A percentile compares a stretch with the other conserved stretches of the same genome.
Conservation (phyloP, 768 basidiomycete genomes). For the Symmetrospora coprosmae region DNA sequence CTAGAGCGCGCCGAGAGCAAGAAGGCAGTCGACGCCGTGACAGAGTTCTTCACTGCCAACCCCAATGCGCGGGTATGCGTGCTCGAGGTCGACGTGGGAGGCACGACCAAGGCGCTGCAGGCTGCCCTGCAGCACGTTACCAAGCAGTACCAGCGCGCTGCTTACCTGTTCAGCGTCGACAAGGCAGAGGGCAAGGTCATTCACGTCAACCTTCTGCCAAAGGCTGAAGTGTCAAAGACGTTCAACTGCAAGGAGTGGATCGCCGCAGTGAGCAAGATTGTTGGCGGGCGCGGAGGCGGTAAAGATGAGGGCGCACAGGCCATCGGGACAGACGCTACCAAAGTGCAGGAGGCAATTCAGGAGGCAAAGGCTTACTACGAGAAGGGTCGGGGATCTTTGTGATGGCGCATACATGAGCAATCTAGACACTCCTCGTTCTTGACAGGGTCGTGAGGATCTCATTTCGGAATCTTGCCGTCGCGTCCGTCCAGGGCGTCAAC, state of each 20-base stretch:
- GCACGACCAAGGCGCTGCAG: slow-evolving; percentile 54
- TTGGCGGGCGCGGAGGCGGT: slow-evolving; percentile 96
- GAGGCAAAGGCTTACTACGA: slow-evolving; percentile 18
- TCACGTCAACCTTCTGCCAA: slow-evolving; percentile 73
- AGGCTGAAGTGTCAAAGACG: slow-evolving; percentile 45
- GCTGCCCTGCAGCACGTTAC: slow-evolving; percentile 34
- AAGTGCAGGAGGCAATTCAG: slow-evolving; percentile 49
- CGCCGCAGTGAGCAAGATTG: slow-evolving; percentile 53
- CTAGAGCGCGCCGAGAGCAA: slow-evolving; percentile 62
- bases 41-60: slow-evolving; percentile 63
- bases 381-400: neutral
- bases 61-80: slow-evolving; percentile 57
- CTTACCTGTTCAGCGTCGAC: slow-evolving; percentile 78
- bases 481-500: no score
- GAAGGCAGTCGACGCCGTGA: slow-evolving; percentile 55
- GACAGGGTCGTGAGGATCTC: no score
- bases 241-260: slow-evolving; percentile 85
- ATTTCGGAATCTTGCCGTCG: no score
- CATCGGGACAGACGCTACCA: slow-evolving; percentile 54
- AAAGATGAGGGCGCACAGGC: slow-evolving; percentile 87
- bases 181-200: slow-evolving; percentile 53
- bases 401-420: no score
- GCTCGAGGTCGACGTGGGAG: slow-evolving; percentile 57
- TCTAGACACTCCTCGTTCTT: no score
- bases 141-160: slow-evolving; percentile 49